Conservation (phyloP, 306 rosid genomes). For the Delonix regia region DNA sequence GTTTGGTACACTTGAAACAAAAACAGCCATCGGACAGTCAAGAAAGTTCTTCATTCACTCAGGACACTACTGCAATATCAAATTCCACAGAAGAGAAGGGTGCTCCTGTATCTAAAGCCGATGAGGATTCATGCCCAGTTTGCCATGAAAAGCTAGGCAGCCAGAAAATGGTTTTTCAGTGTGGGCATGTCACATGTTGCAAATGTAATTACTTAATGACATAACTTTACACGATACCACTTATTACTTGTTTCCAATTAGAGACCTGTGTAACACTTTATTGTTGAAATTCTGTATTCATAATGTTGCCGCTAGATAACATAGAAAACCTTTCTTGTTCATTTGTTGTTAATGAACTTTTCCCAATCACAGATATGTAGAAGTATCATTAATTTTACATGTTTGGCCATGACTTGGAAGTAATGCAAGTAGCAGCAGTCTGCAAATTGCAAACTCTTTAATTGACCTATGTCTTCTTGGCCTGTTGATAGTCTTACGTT, state of each 20-base stretch:
- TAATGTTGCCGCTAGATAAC: constrained; percentile 26
- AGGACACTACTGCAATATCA: constrained; percentile 44
- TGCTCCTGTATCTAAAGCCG: constrained; percentile 44
- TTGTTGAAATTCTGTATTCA: constrained; percentile 18
- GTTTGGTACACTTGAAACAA: constrained; percentile 80
- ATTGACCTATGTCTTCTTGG: constrained; percentile 7
- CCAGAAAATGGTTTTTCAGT: constrained; percentile 93
- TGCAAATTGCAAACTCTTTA: neutral
- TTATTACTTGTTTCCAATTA: constrained; percentile 1
- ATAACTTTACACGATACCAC: constrained; percentile 31
- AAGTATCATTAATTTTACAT: constrained; percentile 23
- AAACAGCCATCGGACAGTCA: constrained; percentile 49
- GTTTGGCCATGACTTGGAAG: constrained; percentile 17
- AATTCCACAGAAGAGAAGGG: constrained; percentile 51
- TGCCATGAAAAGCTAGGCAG: constrained; percentile 83
- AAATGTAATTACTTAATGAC: constrained; percentile 67
- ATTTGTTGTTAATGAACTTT: neutral
- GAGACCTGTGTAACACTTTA: constrained; percentile 13
- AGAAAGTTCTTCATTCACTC: constrained; percentile 49
- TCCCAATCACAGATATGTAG: constrained; percentile 1
- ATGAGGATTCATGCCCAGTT: constrained; percentile 85
- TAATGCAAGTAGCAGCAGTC: constrained; percentile 15
- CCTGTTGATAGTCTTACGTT: constrained; percentile 6
- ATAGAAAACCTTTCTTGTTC: constrained; percentile 14
- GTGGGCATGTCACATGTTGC: constrained; percentile 94